A percentile compares a stretch with the other conserved stretches of the same genome.
Evolutionary conservation across 495 filamentous ascomycete genomes (phyloP).

Genomic region (Talaromyces trachyspermus): DNA sequence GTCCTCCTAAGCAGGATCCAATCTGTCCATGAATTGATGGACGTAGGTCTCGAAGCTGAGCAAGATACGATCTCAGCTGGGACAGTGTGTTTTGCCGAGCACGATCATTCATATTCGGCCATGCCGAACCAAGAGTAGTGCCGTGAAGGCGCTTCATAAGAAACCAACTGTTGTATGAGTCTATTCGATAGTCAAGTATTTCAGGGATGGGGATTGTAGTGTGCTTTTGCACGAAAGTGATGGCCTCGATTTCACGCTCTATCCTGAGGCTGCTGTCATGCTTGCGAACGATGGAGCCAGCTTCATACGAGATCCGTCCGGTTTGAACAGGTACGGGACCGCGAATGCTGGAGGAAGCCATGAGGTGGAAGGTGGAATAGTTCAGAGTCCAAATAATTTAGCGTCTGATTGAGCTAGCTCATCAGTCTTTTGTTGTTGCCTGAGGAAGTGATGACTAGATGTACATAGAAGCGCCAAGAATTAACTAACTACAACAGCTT

Average conservation of each 20-base stretch:
- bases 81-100: not conserved
- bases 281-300: not conserved
- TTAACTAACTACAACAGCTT: too few relatives aligned
- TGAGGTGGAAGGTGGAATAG: not conserved
- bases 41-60: slow-evolving; percentile 2
- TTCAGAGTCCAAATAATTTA: not conserved
- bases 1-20: not conserved
- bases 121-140: not conserved
- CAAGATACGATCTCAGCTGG: not conserved
- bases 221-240: not conserved
- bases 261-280: not conserved
- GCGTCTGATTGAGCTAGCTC: not conserved
- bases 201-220: slow-evolving; percentile 5
- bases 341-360: not conserved
- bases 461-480: too few relatives aligned
- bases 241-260: slow-evolving; percentile 4
- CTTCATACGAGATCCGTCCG: not conserved
- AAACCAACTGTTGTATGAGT: slow-evolving; percentile 3
- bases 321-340: not conserved
- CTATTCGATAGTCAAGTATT: not conserved
- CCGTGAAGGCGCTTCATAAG: slow-evolving; percentile 1
- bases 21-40: slow-evolving; percentile 3
- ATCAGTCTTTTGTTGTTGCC: too few relatives aligned
- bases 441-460: too few relatives aligned
- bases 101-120: slow-evolving; percentile 1